Evolutionary conservation across 2,329 filamentous ascomycete genomes (phyloP), one percentile per base, ranked within the genome.

Genomic region (Metarhizium guizhouense): DNA sequence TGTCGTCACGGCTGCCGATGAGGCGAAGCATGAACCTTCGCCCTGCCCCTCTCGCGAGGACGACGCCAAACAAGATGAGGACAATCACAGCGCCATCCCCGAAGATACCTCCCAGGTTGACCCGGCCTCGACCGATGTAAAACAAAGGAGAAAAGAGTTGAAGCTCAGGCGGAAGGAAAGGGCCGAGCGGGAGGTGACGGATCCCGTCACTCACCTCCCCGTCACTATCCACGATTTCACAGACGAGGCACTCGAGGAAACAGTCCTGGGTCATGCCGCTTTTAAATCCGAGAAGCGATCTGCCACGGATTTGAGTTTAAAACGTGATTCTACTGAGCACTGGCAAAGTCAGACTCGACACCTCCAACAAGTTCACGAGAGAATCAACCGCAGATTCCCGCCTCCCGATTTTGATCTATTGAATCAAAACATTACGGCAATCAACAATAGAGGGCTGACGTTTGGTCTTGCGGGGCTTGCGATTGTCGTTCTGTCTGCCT

Each of bases 121-220:
- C 11, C 59, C 68, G 2, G 64, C 66, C n/a, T 61, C 71, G 1
- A 60, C 71, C 34, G 72, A 78, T 52, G 72, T 75, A 2, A 77
- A 71, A 59, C 67, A 76, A 57, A 75, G 77, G 63, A 73, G 76
- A 29, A 79, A 78, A 56, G 68, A 72, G 7, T 74, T 76, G 64
- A 77, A 79, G 61, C 74, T 74, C 56, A 67, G 62, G 11, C 72
- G 72, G 52, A 67, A 69, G 50, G 72, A 76, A 52, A 72, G 72
- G 47, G 75, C 72, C n/a, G 75, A 77, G n/a, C 72, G 78, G 57
- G 77, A 86, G 64, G 86, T 89, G 50, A 89, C 85, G 1, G 86
- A 90, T 63, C 86, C 86, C 0, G 78, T 89, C 43, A 90, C 86
- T 1, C 86, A 89, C 68, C 74, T 89, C 3, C 85, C 85, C 2